Conservation (phyloP, 768 basidiomycete genomes). For the Amanita exitialis region DNA sequence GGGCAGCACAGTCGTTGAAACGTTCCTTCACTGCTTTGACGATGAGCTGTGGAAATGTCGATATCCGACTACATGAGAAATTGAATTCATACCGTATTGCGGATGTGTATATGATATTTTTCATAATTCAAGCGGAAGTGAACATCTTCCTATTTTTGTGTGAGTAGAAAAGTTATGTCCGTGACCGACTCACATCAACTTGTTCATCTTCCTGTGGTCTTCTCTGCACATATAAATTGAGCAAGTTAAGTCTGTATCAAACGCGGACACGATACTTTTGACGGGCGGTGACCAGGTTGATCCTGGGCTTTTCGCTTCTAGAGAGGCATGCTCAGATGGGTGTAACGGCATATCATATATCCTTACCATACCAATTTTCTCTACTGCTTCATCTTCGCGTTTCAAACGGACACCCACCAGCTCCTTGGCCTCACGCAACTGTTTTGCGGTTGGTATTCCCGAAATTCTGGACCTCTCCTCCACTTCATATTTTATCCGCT, state of each 20-base stretch:
- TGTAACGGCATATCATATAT: constrained; percentile 12
- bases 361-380: constrained; percentile 59
- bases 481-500: constrained; percentile 67
- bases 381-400: constrained; percentile 65
- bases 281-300: constrained; percentile 31
- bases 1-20: constrained; percentile 66
- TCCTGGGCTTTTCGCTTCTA: constrained; percentile 61
- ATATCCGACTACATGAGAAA: background rate
- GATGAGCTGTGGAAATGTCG: constrained; percentile 47
- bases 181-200: constrained; percentile 50
- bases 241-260: background rate
- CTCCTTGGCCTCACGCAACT: constrained; percentile 65
- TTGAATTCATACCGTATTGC: constrained; percentile 60
- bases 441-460: constrained; percentile 75
- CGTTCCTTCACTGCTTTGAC: constrained; percentile 67
- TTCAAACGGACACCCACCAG: constrained; percentile 51
- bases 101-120: constrained; percentile 76
- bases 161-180: constrained; percentile 5
- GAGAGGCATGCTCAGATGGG: background rate
- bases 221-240: constrained; percentile 15
- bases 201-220: constrained; percentile 47
- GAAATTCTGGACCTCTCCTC: constrained; percentile 68
- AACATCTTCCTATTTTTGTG: constrained; percentile 43
- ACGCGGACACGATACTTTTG: constrained; percentile 35
- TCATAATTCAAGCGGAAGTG: constrained; percentile 87